A percentile compares a stretch with the other conserved stretches of the same genome.
Evolutionary conservation across 495 filamentous ascomycete genomes (phyloP).

Genomic region (Patellaria atrata): DNA sequence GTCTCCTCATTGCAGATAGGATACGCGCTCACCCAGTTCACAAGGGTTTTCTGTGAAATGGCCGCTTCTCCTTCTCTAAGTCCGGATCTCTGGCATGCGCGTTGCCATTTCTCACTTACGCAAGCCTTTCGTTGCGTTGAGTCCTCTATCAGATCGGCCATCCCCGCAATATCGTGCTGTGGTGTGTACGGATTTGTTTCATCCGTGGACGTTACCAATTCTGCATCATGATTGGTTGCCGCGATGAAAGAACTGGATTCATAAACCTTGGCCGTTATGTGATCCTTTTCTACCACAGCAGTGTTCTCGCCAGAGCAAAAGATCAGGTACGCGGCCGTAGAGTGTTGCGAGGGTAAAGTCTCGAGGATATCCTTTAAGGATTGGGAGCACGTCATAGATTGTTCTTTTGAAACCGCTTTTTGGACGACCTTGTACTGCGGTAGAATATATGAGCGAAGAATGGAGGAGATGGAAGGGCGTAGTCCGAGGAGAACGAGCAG

Average conservation of each 20-base stretch:
- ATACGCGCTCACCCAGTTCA: conserved; percentile 33
- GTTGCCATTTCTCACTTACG: conserved; percentile 11
- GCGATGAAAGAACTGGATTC: conserved; percentile 37
- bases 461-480: conserved; percentile 40
- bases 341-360: conserved; percentile 25
- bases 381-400: background rate
- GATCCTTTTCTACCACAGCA: conserved; percentile 44
- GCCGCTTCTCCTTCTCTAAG: conserved; percentile 1
- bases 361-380: conserved; percentile 15
- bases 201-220: conserved; percentile 8
- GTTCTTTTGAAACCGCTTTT: background rate
- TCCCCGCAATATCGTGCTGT: conserved; percentile 3
- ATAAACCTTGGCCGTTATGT: conserved; percentile 28
- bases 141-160: conserved; percentile 17
- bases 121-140: conserved; percentile 11
- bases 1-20: conserved; percentile 38
- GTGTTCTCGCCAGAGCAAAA: conserved; percentile 35
- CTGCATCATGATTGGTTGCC: conserved; percentile 41
- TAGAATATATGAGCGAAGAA: conserved; percentile 35
- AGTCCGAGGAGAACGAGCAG: conserved; percentile 42
- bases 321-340: conserved; percentile 45
- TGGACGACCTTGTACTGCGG: conserved; percentile 6
- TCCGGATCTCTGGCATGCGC: conserved; percentile 1
- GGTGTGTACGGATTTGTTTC: conserved; percentile 19
- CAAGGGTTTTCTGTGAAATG: conserved; percentile 23